Evolutionary conservation across 164 flowering plant species (phyloP).

Genomic region (Kalanchoe fedtschenkoi): DNA sequence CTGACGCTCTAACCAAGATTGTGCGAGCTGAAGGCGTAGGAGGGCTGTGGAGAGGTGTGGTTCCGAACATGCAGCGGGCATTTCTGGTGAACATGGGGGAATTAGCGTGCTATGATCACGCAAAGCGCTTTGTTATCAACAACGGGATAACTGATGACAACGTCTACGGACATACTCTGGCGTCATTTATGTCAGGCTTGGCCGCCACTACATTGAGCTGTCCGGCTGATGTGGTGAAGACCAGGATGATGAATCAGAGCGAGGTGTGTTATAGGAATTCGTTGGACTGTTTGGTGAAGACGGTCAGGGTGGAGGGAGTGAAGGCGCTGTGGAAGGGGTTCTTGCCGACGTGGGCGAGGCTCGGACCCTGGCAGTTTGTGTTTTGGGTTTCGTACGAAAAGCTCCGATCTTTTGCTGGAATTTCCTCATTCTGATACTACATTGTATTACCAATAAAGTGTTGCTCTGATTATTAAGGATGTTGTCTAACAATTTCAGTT

Average conservation of each 20-base stretch:
- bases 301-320: slow-evolving; percentile 61
- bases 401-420: too few relatives aligned
- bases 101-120: slow-evolving; percentile 86
- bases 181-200: slow-evolving; percentile 81
- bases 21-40: slow-evolving; percentile 41
- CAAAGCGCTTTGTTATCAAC: slow-evolving; percentile 50
- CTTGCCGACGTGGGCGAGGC: slow-evolving; percentile 95
- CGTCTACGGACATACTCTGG: slow-evolving; percentile 69
- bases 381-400: slow-evolving; percentile 92
- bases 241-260: slow-evolving; percentile 83
- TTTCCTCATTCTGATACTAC: too few relatives aligned
- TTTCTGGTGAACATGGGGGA: slow-evolving; percentile 94
- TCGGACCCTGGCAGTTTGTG: slow-evolving; percentile 93
- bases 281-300: slow-evolving; percentile 67
- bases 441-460: too few relatives aligned
- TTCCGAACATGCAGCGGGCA: slow-evolving; percentile 80
- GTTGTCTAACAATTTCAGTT: too few relatives aligned
- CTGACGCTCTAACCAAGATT: slow-evolving; percentile 60
- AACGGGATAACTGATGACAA: slow-evolving; percentile 48
- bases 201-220: slow-evolving; percentile 81
- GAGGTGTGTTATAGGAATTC: slow-evolving; percentile 48
- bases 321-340: slow-evolving; percentile 85
- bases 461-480: too few relatives aligned
- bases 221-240: slow-evolving; percentile 91
- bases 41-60: slow-evolving; percentile 89